Evolutionary conservation across 345 rosid species (phyloP).

Genomic region (Acer yangbiense): DNA sequence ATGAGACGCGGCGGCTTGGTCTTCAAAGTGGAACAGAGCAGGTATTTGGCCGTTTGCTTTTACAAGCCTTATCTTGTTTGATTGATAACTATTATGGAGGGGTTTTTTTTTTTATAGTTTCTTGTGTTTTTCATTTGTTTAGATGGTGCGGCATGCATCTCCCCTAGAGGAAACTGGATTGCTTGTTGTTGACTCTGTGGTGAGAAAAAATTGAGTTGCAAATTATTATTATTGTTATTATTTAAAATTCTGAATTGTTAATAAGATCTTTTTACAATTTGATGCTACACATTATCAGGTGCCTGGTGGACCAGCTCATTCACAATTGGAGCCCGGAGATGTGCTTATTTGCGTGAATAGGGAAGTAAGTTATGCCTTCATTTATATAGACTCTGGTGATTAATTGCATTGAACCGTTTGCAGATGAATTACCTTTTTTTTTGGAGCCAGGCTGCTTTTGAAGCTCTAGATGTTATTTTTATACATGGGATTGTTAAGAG

Average conservation of each 20-base stretch:
- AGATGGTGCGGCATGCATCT: constrained; percentile 86
- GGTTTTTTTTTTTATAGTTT: constrained; percentile 19
- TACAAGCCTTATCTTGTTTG: constrained; percentile 2
- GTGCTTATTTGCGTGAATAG: constrained; percentile 89
- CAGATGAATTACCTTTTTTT: background rate
- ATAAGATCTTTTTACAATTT: background rate
- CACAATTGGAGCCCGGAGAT: constrained; percentile 87
- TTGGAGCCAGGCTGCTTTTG: background rate
- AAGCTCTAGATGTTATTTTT: background rate
- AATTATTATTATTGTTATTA: background rate
- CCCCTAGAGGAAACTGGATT: constrained; percentile 85
- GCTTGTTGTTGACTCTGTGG: constrained; percentile 96
- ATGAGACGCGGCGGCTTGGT: constrained; percentile 95
- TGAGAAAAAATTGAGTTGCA: constrained; percentile 31
- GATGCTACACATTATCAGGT: constrained; percentile 56
- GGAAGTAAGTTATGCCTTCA: constrained; percentile 55
- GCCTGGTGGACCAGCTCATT: constrained; percentile 93
- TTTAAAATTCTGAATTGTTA: background rate
- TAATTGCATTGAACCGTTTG: constrained; percentile 3
- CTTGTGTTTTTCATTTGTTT: constrained; percentile 31
- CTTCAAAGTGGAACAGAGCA: constrained; percentile 85
- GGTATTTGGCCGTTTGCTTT: constrained; percentile 39
- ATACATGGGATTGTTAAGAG: background rate
- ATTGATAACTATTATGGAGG: constrained; percentile 5
- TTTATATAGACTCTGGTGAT: background rate